Base-by-base conservation (phyloP, 2,329 filamentous ascomycete species). In the Fusarium sp. region DNA sequence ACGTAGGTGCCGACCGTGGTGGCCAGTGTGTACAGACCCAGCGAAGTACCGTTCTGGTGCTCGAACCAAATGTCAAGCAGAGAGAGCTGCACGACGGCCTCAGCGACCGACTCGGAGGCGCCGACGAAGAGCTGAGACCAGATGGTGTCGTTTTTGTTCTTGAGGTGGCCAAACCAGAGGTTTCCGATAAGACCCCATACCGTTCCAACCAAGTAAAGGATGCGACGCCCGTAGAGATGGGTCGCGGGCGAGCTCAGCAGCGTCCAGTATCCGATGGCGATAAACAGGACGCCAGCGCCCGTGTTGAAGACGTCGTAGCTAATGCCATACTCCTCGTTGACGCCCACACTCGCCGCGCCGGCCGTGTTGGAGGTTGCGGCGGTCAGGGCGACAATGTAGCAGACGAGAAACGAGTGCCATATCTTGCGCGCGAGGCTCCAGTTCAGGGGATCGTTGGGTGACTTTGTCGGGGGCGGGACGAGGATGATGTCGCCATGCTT, bases 121-220 rank as follows among this genome's bases (percentile, higher is more conserved):
- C 88, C 88, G 3, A 90, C 87, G 64, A 90, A 90, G 3, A 90
- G 82, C 76, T 90, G 88, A 56, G 87, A 87, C 84, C 86, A 88
- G 65, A 90, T 85, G 3, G 87, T 85, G 66, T 89, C 87, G 18
- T 81, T 77, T 2, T 81, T 82, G 25, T 77, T 84, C 58, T 83
- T 74, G 13, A 87, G 81, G 27, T 81, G 80, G 10, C 87, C 87
- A 58, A 90, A 87, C 88, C 88, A 90, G 63, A 89, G 84, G 31
- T 86, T 85, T 2, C 88, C 88, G 22, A 86, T 81, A 8, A 89
- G 75, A 6, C 86, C 86, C 71, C 84, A 84, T 1, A 86, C 66
- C 70, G 89, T 82, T 66, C 87, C 88, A 50, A 90, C 80, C 54
- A 90, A 79, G 74, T 90, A 90, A n/a, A 87, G 81, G 56, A 89